Percentiles rank a stretch among this genome's conserved stretches.
These are phyloP conservation scores for Saitozyma podzolica DNA, from an alignment of 768 basidiomycete species.

Conservation along the genomic window DNA sequence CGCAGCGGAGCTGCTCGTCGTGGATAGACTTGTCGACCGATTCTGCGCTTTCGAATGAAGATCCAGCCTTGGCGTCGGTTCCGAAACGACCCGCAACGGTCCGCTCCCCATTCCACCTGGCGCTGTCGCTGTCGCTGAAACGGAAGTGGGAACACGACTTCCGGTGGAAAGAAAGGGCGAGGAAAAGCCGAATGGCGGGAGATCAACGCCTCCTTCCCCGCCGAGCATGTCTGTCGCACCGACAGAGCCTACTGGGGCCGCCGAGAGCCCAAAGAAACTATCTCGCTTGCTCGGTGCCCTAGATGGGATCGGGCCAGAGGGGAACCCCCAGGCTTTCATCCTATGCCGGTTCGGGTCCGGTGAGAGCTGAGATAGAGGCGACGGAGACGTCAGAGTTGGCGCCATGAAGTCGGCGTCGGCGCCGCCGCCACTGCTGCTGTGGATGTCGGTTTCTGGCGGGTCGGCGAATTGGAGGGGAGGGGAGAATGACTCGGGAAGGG, in stretches of 20 bases:
- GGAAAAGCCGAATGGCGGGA: conserved; percentile 24
- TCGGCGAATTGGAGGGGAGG: not conserved
- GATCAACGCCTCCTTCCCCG: conserved; percentile 16
- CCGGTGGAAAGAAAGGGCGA: not conserved
- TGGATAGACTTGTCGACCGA: not conserved
- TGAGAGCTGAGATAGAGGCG: not conserved
- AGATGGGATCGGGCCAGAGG: conserved; percentile 4
- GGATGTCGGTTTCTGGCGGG: not conserved
- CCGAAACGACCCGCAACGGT: conserved; percentile 19
- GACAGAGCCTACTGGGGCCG: conserved; percentile 1
- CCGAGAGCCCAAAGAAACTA: conserved; percentile 30
- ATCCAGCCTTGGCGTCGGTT: conserved; percentile 10
- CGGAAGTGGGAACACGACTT: not conserved
- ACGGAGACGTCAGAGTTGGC: too few species aligned
- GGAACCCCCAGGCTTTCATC: conserved; percentile 24
- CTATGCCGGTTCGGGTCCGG: conserved; percentile 11
- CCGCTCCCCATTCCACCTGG: not conserved
- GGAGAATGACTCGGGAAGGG: conserved; percentile 1
- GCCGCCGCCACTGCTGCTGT: too few species aligned
- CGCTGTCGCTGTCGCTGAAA: not conserved
- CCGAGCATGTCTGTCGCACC: conserved; percentile 5
- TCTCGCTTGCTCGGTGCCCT: conserved; percentile 11
- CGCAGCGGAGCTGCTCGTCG: not conserved
- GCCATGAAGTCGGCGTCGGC: too few species aligned
- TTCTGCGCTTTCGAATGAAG: conserved; percentile 1